A percentile compares a stretch with the other conserved stretches of the same genome.
Evolutionary conservation across 371 early-diverging fungal genomes (phyloP).

Genomic region (Syncephalastrum sp.): DNA sequence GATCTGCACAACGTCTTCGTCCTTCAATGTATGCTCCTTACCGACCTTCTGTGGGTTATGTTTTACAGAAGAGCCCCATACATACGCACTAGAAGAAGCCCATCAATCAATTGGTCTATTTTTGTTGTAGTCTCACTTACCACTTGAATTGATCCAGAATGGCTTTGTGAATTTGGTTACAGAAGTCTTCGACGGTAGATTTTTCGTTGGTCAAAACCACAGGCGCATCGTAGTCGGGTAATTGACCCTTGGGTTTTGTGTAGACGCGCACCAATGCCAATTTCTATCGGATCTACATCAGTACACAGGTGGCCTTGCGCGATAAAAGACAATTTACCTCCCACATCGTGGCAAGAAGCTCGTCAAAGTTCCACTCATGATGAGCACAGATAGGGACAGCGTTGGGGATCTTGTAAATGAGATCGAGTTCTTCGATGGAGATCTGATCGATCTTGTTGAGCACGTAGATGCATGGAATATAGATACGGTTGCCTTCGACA

Average conservation of each 20-base stretch:
- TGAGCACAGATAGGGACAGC: conserved; percentile 97
- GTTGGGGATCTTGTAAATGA: conserved; percentile 97
- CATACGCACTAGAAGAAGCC: conserved; percentile 70
- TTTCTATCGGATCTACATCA: conserved; percentile 45
- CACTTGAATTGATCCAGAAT: conserved; percentile 96
- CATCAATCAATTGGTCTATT: not conserved
- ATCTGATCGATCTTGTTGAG: conserved; percentile 97
- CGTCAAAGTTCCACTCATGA: conserved; percentile 99
- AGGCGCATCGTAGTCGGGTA: conserved; percentile 97
- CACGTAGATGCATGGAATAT: conserved; percentile 88
- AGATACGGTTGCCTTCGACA: conserved; percentile 68
- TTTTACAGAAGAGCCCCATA: conserved; percentile 99
- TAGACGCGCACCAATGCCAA: conserved; percentile 81
- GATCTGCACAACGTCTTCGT: conserved; percentile 99
- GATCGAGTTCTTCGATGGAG: conserved; percentile 89
- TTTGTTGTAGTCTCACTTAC: conserved; percentile 32
- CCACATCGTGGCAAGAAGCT: conserved; percentile 96
- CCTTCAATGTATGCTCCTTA: conserved; percentile 90
- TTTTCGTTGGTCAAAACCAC: conserved; percentile 87
- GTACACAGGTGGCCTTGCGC: not conserved
- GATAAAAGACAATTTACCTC: conserved; percentile 30
- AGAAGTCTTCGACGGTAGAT: conserved; percentile 92
- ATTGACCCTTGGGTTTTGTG: conserved; percentile 97
- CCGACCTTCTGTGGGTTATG: conserved; percentile 99
- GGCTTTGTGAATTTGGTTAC: conserved; percentile 97